Conservation (phyloP, 306 rosid species). For the Castanea sativa region DNA sequence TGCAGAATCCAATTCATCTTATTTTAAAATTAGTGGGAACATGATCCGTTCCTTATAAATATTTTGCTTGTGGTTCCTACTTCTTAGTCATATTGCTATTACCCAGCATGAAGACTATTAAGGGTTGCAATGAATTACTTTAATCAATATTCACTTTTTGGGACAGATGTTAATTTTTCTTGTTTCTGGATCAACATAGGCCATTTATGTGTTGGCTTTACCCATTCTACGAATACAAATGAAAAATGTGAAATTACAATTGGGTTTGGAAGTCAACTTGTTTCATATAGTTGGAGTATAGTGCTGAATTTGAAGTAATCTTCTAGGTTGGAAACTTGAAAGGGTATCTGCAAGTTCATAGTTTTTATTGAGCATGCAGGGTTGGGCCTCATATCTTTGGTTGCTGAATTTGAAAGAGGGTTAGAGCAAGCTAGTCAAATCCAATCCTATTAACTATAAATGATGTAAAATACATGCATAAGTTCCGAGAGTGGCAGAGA, state of each 20-base stretch:
- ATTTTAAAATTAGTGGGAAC: not conserved
- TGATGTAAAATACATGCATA: not conserved
- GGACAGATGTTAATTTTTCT: not conserved
- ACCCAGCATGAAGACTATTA: not conserved
- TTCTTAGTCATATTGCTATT: not conserved
- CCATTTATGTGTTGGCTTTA: too few relatives aligned
- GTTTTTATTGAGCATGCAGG: not conserved
- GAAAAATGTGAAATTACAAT: too few relatives aligned
- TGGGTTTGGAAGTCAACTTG: too few relatives aligned
- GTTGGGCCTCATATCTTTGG: not conserved
- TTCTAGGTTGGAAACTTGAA: not conserved
- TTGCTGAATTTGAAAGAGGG: not conserved
- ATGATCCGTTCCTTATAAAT: not conserved
- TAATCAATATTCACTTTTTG: too few relatives aligned
- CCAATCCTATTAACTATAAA: not conserved
- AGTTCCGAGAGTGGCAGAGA: not conserved
- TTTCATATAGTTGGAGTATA: too few relatives aligned
- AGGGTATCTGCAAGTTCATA: not conserved
- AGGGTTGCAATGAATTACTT: not conserved
- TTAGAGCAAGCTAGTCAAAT: not conserved
- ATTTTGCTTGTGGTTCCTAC: not conserved
- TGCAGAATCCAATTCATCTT: not conserved
- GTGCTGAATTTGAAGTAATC: not conserved
- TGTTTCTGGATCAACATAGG: not conserved
- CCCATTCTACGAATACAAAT: too few relatives aligned